Conservation (phyloP, 345 rosid species). For the Euphorbia pulcherrima region DNA sequence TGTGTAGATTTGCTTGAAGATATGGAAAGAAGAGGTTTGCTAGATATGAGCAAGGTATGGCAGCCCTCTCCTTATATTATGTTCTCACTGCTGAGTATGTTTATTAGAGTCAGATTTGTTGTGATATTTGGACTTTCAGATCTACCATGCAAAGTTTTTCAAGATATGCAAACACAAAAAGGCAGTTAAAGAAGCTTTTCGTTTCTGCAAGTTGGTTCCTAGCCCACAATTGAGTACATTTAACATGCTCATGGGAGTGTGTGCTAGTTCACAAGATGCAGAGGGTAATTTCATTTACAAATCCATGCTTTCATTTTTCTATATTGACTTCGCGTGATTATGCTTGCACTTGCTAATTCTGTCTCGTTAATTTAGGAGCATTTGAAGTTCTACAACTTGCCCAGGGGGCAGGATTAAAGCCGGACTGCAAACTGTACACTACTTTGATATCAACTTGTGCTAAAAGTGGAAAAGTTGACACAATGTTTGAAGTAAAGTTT, state of each 20-base stretch:
- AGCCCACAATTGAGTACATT: slow-evolving; percentile 89
- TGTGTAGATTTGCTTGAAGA: slow-evolving; percentile 76
- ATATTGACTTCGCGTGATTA: not conserved
- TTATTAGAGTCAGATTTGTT: slow-evolving; percentile 3
- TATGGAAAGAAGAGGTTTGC: slow-evolving; percentile 49
- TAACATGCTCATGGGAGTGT: slow-evolving; percentile 92
- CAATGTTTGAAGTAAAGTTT: slow-evolving; percentile 80
- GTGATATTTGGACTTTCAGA: slow-evolving; percentile 37
- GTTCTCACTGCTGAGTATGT: not conserved
- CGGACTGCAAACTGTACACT: slow-evolving; percentile 88
- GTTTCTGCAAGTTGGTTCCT: slow-evolving; percentile 70
- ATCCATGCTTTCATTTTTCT: not conserved
- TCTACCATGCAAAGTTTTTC: slow-evolving; percentile 82
- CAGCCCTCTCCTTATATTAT: slow-evolving; percentile 17
- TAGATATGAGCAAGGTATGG: slow-evolving; percentile 79
- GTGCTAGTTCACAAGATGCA: slow-evolving; percentile 64
- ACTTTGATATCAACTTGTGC: slow-evolving; percentile 91
- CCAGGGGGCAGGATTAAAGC: slow-evolving; percentile 58
- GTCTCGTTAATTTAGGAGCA: slow-evolving; percentile 50
- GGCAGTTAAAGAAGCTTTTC: slow-evolving; percentile 77
- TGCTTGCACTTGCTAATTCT: slow-evolving; percentile 23
- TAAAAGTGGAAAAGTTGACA: slow-evolving; percentile 88
- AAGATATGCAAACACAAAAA: slow-evolving; percentile 60
- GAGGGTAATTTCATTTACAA: slow-evolving; percentile 46
- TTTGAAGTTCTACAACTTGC: slow-evolving; percentile 64